Conservation (phyloP, 1,284 basidiomycete genomes). For the Irpex sp. region DNA sequence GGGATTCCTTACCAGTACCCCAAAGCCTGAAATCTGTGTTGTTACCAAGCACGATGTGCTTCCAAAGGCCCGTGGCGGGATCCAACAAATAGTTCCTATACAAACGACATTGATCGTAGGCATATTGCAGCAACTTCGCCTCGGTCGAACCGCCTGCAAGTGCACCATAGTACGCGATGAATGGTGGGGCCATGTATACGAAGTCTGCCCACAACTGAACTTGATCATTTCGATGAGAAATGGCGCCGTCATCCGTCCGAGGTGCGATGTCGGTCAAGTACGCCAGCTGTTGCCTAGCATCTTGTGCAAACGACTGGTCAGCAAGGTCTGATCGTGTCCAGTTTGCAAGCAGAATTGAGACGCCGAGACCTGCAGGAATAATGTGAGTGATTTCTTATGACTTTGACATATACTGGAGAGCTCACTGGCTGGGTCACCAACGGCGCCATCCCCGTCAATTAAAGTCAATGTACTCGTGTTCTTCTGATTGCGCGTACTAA, state of each 20-base stretch:
- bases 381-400: not conserved
- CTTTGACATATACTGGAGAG: not conserved
- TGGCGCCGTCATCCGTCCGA: conserved; percentile 50
- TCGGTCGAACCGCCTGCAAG: conserved; percentile 34
- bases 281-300: conserved; percentile 49
- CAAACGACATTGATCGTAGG: conserved; percentile 61
- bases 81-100: conserved; percentile 52
- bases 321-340: conserved; percentile 37
- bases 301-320: conserved; percentile 40
- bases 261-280: conserved; percentile 59
- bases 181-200: conserved; percentile 74
- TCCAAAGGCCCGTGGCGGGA: conserved; percentile 41
- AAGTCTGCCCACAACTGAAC: conserved; percentile 58
- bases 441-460: conserved; percentile 44
- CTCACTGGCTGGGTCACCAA: conserved; percentile 66
- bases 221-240: conserved; percentile 54
- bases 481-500: conserved; percentile 33
- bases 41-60: conserved; percentile 43
- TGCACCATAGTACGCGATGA: conserved; percentile 70
- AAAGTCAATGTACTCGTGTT: conserved; percentile 29
- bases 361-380: conserved; percentile 41
- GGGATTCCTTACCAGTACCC: conserved; percentile 38
- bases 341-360: conserved; percentile 56
- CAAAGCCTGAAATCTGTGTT: conserved; percentile 43
- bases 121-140: conserved; percentile 46